Evolutionary conservation across 2,329 filamentous ascomycete species (phyloP), one percentile per base, ranked within the genome.

Genomic region (Ilyonectria sp.): DNA sequence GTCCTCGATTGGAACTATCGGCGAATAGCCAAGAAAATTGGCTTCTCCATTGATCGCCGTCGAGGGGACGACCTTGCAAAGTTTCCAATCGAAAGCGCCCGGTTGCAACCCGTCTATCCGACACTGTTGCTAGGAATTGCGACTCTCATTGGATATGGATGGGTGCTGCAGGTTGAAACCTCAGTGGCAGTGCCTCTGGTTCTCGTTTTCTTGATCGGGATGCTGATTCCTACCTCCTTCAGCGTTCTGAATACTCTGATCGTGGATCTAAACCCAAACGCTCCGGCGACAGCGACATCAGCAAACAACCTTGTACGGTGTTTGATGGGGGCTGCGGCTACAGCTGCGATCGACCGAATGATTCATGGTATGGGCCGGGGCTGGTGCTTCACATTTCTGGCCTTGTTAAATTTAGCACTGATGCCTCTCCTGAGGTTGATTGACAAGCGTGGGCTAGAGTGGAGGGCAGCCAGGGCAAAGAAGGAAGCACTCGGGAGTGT

Each of bases 1-100:
- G 75, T 89, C 6, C 81, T 88, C 54, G 87, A 89, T 78, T 90
- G 88, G 85, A 94, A 94, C 78, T 97, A 93, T 78, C 86, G 89
- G 7, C 87, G 92, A 44, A 86, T 90, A 53, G 92, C 93, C 1
- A 84, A 82, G 55, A 85, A 86, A 35, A 82, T 91, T 17, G 90
- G 90, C 6, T 83, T 94, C 64, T 81, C 83, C 2, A 87, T 94
- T 69, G 87, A 88, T 68, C 86, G 83, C 65, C 89, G 87, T 69
- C 87, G 89, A 10, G 86, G 86, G 21, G 83, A 86, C 67, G 83
- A 89, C 70, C 78, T 88, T 53, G 76, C 77, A 6, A 79, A 81
- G 21, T 89, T 89, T 60, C 88, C 87, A 8, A 86, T 90, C 53
- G 88, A 90, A 73, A 80, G 80, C 35, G 87, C 85, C 0, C 82